These are phyloP conservation scores for Candida gigantensis DNA, from an alignment of 1,139 yeast genomes.

Conservation along the genomic window DNA sequence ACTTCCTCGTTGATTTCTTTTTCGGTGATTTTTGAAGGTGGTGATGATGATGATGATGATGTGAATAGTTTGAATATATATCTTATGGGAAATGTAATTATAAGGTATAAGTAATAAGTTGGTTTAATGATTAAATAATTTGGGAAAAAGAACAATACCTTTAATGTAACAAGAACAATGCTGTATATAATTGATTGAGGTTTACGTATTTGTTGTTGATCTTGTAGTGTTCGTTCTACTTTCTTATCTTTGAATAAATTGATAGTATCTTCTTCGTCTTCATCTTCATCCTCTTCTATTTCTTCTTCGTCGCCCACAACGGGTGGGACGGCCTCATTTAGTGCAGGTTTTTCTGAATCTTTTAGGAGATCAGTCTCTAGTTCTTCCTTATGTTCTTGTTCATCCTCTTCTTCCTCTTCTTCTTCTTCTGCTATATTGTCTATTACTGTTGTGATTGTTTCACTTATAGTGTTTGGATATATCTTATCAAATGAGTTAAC, in stretches of 20 bases:
- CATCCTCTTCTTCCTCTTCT: constrained; percentile 8
- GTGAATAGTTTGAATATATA: constrained; percentile 10
- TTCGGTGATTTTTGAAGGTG: neutral
- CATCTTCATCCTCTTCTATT: constrained; percentile 17
- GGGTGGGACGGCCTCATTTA: too few relatives aligned
- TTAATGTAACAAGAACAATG: constrained; percentile 7
- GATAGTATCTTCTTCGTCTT: constrained; percentile 8
- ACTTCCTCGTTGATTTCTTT: constrained; percentile 9
- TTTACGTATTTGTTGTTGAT: neutral
- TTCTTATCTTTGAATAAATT: constrained; percentile 10
- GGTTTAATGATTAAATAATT: constrained; percentile 24
- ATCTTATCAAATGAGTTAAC: constrained; percentile 39
- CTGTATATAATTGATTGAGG: constrained; percentile 2
- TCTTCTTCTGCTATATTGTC: constrained; percentile 8
- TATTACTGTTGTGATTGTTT: constrained; percentile 7
- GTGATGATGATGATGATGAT: constrained; percentile 1
- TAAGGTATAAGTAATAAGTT: constrained; percentile 19
- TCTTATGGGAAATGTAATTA: constrained; percentile 23
- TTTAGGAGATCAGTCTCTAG: too few relatives aligned
- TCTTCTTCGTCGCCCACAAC: constrained; percentile 19
- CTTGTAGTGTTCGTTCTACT: constrained; percentile 2
- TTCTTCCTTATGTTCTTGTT: constrained; percentile 14
- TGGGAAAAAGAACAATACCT: constrained; percentile 21
- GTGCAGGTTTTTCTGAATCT: too few relatives aligned
- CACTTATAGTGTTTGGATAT: constrained; percentile 22